A percentile compares a stretch with the other conserved stretches of the same genome.
Conservation (phyloP, 805 yeast genomes). For the Suhomyces sp. region DNA sequence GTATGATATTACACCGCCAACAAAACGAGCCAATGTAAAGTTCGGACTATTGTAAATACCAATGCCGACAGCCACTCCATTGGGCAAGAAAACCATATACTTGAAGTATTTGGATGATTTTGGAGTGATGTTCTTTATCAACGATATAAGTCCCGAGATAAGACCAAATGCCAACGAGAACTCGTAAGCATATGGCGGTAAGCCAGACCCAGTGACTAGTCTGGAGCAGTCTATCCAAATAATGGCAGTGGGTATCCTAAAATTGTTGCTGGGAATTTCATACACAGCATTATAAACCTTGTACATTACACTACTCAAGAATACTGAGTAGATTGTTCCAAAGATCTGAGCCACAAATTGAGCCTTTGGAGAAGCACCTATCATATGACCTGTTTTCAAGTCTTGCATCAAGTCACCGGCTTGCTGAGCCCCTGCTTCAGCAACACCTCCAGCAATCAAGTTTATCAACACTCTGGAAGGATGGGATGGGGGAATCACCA, state of each 20-base stretch:
- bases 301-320: conserved; percentile 80
- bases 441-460: conserved; percentile 91
- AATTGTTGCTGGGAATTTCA: conserved; percentile 76
- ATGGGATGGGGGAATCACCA: conserved; percentile 67
- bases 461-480: conserved; percentile 84
- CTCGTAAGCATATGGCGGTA: conserved; percentile 74
- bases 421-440: conserved; percentile 99
- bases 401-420: conserved; percentile 99
- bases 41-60: conserved; percentile 94
- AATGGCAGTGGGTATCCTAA: conserved; percentile 90
- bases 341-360: conserved; percentile 88
- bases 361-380: conserved; percentile 90
- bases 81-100: conserved; percentile 64
- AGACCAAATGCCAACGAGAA: conserved; percentile 62
- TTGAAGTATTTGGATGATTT: conserved; percentile 37
- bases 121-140: conserved; percentile 56
- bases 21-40: conserved; percentile 87
- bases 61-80: conserved; percentile 96
- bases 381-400: conserved; percentile 84
- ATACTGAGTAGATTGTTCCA: conserved; percentile 82
- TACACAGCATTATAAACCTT: conserved; percentile 76
- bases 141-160: conserved; percentile 65
- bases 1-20: conserved; percentile 76
- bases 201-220: conserved; percentile 83
- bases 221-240: conserved; percentile 97